Evolutionary conservation across 306 rosid species (phyloP).

Genomic region (Ziziphus jujuba): DNA sequence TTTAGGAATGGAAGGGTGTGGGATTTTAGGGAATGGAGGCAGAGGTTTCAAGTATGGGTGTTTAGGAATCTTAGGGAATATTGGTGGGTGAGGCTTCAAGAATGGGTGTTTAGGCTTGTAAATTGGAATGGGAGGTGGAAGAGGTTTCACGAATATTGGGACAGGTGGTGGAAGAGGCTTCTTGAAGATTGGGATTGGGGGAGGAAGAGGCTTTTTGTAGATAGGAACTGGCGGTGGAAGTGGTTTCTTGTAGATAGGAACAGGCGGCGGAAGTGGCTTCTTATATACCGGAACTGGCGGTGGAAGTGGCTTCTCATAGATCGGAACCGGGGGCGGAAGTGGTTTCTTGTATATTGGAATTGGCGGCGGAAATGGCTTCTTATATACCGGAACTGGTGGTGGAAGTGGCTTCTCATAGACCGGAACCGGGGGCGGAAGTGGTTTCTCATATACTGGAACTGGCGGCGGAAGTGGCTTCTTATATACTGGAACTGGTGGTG

Average conservation of each 20-base stretch:
- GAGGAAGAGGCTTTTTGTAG: constrained; percentile 28
- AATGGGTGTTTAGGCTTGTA: constrained; percentile 32
- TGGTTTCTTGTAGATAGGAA: constrained; percentile 16
- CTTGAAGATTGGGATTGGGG: not conserved
- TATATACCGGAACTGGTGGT: constrained; percentile 5
- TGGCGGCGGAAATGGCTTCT: constrained; percentile 28
- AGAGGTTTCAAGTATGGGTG: constrained; percentile 34
- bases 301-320: not conserved
- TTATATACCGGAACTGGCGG: constrained; percentile 1
- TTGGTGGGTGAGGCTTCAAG: constrained; percentile 21
- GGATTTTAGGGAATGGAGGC: constrained; percentile 52
- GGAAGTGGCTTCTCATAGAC: constrained; percentile 22
- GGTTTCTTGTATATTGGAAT: constrained; percentile 17
- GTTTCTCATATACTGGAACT: constrained; percentile 1
- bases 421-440: constrained; percentile 28
- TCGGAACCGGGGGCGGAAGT: constrained; percentile 22
- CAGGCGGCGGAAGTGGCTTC: constrained; percentile 21
- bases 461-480: constrained; percentile 27
- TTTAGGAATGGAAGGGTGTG: too few relatives aligned
- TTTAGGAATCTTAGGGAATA: not conserved
- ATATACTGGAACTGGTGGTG: constrained; percentile 2
- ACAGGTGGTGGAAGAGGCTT: constrained; percentile 27
- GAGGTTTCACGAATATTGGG: constrained; percentile 15
- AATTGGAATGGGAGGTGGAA: constrained; percentile 26
- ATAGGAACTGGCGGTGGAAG: constrained; percentile 25